Conservation (phyloP, 2,329 filamentous ascomycete genomes). For the Orbilia quercus region DNA sequence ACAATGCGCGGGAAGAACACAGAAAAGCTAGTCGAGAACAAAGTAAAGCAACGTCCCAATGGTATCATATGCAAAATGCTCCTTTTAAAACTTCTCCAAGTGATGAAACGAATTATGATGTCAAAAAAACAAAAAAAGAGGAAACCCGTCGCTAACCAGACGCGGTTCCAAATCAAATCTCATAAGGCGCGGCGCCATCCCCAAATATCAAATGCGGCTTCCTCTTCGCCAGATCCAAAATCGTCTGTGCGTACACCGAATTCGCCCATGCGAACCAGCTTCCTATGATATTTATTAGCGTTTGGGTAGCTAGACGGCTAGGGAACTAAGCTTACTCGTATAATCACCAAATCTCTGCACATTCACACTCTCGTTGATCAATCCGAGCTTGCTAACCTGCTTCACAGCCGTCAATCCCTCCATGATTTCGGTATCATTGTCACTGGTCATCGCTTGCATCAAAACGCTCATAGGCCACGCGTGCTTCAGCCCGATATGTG, state of each 20-base stretch:
- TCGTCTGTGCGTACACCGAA: conserved; percentile 91
- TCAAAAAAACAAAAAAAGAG: background rate
- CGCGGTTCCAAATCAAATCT: conserved; percentile 58
- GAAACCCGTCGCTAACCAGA: background rate
- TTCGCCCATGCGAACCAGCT: conserved; percentile 99
- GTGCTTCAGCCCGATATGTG: conserved; percentile 82
- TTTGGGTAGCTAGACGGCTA: background rate
- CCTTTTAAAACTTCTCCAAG: conserved; percentile 18
- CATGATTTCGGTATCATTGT: conserved; percentile 83
- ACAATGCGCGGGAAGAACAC: background rate
- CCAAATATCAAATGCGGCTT: conserved; percentile 90
- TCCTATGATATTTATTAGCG: conserved; percentile 63
- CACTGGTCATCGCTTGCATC: conserved; percentile 87
- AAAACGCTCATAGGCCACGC: conserved; percentile 98
- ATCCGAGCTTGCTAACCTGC: conserved; percentile 77
- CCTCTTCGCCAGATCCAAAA: conserved; percentile 85
- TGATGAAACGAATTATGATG: conserved; percentile 1
- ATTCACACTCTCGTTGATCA: conserved; percentile 92
- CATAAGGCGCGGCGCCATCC: conserved; percentile 71
- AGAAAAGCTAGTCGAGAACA: background rate
- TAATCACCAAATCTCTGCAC: conserved; percentile 77
- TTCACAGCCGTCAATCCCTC: conserved; percentile 79
- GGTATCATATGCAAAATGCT: conserved; percentile 46
- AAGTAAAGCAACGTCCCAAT: conserved; percentile 26
- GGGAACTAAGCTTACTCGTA: conserved; percentile 71